Conservation (phyloP, 2,329 filamentous ascomycete genomes). For the Verticillium nonalfalfae region DNA sequence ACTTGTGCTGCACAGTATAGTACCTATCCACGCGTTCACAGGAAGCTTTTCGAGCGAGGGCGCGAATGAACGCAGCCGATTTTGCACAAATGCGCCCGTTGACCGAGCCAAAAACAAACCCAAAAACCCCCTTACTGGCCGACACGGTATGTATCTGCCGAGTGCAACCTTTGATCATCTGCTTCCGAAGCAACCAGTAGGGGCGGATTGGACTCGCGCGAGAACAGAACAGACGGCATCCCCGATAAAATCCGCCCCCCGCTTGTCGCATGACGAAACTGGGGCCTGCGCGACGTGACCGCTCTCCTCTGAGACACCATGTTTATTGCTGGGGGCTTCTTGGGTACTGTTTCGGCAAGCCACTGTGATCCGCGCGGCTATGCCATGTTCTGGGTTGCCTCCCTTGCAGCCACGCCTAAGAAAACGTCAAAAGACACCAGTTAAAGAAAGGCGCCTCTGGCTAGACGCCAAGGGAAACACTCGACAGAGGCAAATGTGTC, state of each 20-base stretch:
- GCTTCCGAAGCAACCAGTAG: background rate
- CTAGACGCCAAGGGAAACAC: background rate
- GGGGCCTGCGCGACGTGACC: background rate
- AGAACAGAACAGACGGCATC: background rate
- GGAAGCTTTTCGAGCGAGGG: too few relatives aligned
- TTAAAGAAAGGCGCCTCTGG: background rate
- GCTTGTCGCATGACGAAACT: background rate
- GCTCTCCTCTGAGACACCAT: background rate
- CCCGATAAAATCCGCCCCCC: background rate
- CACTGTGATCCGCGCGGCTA: background rate
- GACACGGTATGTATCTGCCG: background rate
- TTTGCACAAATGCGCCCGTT: background rate
- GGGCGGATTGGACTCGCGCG: background rate
- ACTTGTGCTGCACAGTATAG: background rate
- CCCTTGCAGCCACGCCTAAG: background rate
- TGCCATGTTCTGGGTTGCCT: background rate
- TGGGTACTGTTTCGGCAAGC: background rate
- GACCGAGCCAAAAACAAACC: background rate
- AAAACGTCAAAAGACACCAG: background rate
- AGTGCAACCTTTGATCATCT: background rate
- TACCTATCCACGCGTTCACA: background rate
- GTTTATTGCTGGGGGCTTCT: background rate
- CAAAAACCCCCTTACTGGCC: background rate
- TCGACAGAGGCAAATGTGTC: too few relatives aligned
- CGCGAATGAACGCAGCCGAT: too few relatives aligned